A percentile compares a stretch with the other conserved stretches of the same genome.
Conservation (phyloP, 345 rosid genomes). For the Ricinus communis region DNA sequence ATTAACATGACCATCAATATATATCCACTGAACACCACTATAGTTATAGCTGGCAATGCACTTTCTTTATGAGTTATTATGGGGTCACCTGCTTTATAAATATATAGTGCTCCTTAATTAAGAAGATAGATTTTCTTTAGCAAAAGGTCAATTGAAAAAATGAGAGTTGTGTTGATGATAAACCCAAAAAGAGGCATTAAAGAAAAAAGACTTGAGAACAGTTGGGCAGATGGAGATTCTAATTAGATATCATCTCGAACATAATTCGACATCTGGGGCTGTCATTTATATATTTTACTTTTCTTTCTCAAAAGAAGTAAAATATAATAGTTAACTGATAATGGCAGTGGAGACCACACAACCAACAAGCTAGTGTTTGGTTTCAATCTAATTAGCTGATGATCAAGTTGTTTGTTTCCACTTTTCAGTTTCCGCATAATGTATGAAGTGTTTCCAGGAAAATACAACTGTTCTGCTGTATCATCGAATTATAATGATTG, state of each 20-base stretch:
- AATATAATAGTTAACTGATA: no score
- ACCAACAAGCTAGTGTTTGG: not conserved
- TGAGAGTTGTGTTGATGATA: conserved; percentile 8
- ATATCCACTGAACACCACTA: conserved; percentile 6
- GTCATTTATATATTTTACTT: not conserved
- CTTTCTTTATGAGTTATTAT: conserved; percentile 1
- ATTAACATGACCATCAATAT: not conserved
- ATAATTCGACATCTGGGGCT: conserved; percentile 15
- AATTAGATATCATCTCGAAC: conserved; percentile 6
- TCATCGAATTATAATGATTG: no score
- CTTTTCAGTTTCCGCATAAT: not conserved
- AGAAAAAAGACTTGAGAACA: not conserved
- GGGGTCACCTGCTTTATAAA: not conserved
- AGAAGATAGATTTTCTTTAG: no score
- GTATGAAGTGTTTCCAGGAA: not conserved
- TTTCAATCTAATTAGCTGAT: not conserved
- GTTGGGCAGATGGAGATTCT: conserved; percentile 18
- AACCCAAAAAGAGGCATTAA: conserved; percentile 4
- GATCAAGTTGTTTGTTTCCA: no score
- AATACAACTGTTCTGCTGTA: not conserved
- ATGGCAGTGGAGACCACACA: conserved; percentile 21
- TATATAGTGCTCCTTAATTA: no score
- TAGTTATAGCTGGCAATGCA: not conserved
- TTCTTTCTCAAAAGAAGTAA: not conserved
- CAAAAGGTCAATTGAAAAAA: not conserved